These are phyloP conservation scores for Fistulifera pelliculosa DNA, from an alignment of 108 stramenopile species.

Conservation along the genomic window DNA sequence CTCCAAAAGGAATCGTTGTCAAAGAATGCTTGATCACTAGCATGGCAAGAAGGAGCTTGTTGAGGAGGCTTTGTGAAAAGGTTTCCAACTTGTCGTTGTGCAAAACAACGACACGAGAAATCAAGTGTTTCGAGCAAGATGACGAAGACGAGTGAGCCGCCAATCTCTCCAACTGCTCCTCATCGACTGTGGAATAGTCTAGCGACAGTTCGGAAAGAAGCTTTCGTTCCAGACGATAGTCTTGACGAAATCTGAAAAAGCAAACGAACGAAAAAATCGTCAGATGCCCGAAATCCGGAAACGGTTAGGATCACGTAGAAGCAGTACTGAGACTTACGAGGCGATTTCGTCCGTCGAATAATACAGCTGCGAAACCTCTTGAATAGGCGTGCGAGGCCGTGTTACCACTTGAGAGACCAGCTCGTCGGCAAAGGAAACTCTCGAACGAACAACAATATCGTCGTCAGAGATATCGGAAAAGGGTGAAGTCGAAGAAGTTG, in stretches of 20 bases:
- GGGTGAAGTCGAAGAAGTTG: conserved; percentile 46
- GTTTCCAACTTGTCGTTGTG: conserved; percentile 79
- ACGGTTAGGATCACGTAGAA: conserved; percentile 9
- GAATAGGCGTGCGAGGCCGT: conserved; percentile 38
- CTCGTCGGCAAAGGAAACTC: conserved; percentile 53
- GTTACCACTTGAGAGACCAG: conserved; percentile 68
- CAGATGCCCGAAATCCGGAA: conserved; percentile 1
- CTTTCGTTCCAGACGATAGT: conserved; percentile 72
- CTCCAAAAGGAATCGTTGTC: conserved; percentile 89
- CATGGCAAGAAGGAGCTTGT: conserved; percentile 15
- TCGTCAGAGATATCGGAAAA: conserved; percentile 23
- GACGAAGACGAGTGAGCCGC: conserved; percentile 21
- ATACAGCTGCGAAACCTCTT: conserved; percentile 7
- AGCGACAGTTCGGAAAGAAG: conserved; percentile 32
- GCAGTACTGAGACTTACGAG: conserved; percentile 12
- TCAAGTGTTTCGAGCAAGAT: conserved; percentile 40
- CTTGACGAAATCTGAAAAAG: conserved; percentile 55
- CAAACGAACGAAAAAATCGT: conserved; percentile 1
- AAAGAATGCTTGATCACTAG: conserved; percentile 50
- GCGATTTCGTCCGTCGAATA: conserved; percentile 37
- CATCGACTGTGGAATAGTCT: conserved; percentile 21
- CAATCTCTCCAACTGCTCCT: conserved; percentile 21
- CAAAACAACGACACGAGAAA: conserved; percentile 67
- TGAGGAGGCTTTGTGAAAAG: conserved; percentile 30
- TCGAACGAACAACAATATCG: conserved; percentile 21